These are phyloP conservation scores for Eucalyptus pauciflora DNA, from an alignment of 345 rosid genomes.

Conservation along the genomic window DNA sequence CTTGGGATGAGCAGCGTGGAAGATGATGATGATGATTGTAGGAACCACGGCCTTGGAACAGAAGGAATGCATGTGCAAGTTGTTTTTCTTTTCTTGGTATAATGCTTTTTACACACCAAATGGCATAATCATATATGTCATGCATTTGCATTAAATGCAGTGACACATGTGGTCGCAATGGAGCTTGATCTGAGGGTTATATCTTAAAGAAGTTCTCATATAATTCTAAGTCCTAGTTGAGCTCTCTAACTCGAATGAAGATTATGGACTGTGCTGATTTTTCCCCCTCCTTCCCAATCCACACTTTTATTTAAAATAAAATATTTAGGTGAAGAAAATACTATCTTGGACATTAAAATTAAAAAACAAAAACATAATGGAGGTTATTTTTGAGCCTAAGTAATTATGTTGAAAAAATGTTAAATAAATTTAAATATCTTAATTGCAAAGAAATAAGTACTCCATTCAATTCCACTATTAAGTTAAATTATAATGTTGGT, in stretches of 20 bases:
- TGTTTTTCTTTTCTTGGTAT: neutral
- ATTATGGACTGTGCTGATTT: neutral
- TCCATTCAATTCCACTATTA: neutral
- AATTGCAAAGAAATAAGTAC: neutral
- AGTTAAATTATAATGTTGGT: too few species aligned
- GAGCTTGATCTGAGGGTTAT: neutral
- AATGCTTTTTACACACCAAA: neutral
- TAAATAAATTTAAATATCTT: too few species aligned
- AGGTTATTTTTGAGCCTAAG: neutral
- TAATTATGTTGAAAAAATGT: neutral
- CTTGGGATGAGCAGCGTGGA: constrained; percentile 1
- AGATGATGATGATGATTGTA: constrained; percentile 7
- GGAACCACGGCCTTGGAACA: neutral
- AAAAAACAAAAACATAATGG: too few species aligned
- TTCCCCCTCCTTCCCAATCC: neutral
- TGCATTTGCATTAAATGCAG: neutral
- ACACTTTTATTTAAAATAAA: neutral
- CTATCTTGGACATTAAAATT: too few species aligned
- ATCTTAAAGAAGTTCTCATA: neutral
- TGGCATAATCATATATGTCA: neutral
- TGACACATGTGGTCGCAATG: neutral
- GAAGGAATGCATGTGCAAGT: neutral
- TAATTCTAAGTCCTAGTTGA: neutral
- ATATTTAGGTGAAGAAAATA: too few species aligned
- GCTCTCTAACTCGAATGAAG: neutral